Percentiles rank a stretch among this genome's conserved stretches.
phyloP scores from a whole-genome alignment of 441 rosid species.

The Geranium incanum region DNA sequence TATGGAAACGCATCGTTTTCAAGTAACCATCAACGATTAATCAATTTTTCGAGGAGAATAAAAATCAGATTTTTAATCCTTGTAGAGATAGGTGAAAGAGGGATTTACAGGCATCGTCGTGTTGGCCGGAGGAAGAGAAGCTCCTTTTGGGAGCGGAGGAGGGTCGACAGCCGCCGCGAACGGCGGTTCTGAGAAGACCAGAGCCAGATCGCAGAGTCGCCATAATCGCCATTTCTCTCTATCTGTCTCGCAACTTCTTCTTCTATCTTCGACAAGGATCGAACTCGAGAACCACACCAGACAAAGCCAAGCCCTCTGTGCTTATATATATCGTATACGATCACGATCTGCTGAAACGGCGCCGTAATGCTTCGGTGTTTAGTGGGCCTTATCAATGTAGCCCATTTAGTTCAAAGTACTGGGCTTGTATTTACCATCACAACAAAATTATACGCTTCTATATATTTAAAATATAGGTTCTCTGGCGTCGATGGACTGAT shows the following conservation, averaged over 20 bases:
- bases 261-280: not conserved
- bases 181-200: conserved; percentile 49
- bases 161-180: conserved; percentile 44
- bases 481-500: no score
- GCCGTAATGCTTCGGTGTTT: not conserved
- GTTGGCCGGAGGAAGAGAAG: conserved; percentile 61
- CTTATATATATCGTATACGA: not conserved
- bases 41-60: no score
- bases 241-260: not conserved
- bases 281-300: not conserved
- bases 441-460: no score
- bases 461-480: no score
- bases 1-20: no score
- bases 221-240: conserved; percentile 34
- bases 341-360: not conserved
- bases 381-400: no score
- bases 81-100: not conserved
- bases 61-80: not conserved
- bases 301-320: not conserved
- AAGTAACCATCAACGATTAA: no score
- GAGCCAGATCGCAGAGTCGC: conserved; percentile 35
- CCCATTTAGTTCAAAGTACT: no score
- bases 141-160: conserved; percentile 51
- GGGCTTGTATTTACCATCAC: no score
- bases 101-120: conserved; percentile 63